Base-by-base conservation (phyloP, 768 basidiomycete genomes). In the Gymnopilus junonius region DNA sequence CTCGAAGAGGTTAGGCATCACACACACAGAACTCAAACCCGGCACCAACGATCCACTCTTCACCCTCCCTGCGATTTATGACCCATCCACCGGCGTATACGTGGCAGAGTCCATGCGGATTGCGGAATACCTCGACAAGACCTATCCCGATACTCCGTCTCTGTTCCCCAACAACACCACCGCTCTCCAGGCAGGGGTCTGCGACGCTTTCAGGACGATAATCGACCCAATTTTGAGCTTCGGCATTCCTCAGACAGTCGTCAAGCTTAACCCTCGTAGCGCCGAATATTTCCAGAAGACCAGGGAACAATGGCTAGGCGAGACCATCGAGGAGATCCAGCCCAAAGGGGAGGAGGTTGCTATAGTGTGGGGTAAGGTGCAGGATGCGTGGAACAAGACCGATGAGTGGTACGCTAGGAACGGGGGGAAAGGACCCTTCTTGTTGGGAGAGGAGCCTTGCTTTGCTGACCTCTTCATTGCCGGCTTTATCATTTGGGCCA, bases 41-140 rank as follows among this genome's bases (percentile, higher is more conserved):
- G 75, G 78, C 37, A 77, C 77, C 5, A 59, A 37, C 6, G 73
- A 68, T 0, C 63, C 48, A 3, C 12, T 66, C 51, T 83, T 84
- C 71, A 83, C 81, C 11, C 70, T 84, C 0, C 86, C 86, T 1
- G 75, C 80, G 23, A 83, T 88, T 58, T 67, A 80, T 65, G 85
- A 87, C 65, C 77, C 78, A 0, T 69, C 70, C 37, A 84, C 82
- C 4, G 73, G 73, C 10, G 63, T 67, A 3, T 61, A 73, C 15
- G 48, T 86, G 35, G 60, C 77, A 4, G 82, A 86, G 20, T 85
- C 85, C 0, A 62, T 71, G 23, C 68, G 62, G 29, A 86, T 87
- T 59, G 84, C 81, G 0, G 68, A 75, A n/a, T 85, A 87, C 69
- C 75, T 87, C 55, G 85, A 87, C 63, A 71, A 76, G 5, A 74